Evolutionary conservation across 495 filamentous ascomycete genomes (phyloP), one percentile per base, ranked within the genome.

Genomic region (Aspergillus nidulans): DNA sequence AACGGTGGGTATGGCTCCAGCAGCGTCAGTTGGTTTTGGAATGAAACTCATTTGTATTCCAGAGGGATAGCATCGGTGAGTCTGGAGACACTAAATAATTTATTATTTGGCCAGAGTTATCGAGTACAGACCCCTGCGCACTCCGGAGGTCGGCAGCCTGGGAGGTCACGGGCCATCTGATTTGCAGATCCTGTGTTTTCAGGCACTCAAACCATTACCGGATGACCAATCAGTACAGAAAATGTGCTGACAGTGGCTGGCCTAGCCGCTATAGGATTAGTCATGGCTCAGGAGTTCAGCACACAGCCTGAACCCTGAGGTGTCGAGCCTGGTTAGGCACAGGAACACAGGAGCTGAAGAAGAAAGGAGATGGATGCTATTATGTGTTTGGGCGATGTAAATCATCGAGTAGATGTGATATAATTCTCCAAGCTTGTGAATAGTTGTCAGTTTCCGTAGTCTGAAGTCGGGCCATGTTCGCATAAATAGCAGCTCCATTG

Each of bases 161-260:
- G 28, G n/a, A 21, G 36, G 32, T 43, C 50, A 43, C 26, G 15
- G 25, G 23, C 30, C 19, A 26, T 16, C 12, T n/a, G n/a, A 10
- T 36, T 19, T 41, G 45, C 26, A 6, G n/a, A 28, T 43, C 53
- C 53, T 56, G 45, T 49, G 32, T 54, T 59, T 57, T 54, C 56
- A 59, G 56, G 56, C 56, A 45, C 44, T 36, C n/a, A 15, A 20
- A 12, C 43, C 43, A 49, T 23, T 30, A 18, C 16, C 24, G 2
- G 43, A 10, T 21, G 30, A n/a, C 56, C 51, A 53, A 59, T 50
- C 8, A 25, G 16, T 36, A 7, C 1, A 9, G 3, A 4, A 1
- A 26, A 23, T 23, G 25, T 9, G 42, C 43, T 26, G 25, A 30
- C 26, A 51, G 50, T 53, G 58, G 44, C 57, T 49, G 23, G 12